Percentiles rank a stretch among this genome's conserved stretches.
These are phyloP conservation scores for Penstemon newberryi DNA, from an alignment of 257 asterid species.

Conservation along the genomic window DNA sequence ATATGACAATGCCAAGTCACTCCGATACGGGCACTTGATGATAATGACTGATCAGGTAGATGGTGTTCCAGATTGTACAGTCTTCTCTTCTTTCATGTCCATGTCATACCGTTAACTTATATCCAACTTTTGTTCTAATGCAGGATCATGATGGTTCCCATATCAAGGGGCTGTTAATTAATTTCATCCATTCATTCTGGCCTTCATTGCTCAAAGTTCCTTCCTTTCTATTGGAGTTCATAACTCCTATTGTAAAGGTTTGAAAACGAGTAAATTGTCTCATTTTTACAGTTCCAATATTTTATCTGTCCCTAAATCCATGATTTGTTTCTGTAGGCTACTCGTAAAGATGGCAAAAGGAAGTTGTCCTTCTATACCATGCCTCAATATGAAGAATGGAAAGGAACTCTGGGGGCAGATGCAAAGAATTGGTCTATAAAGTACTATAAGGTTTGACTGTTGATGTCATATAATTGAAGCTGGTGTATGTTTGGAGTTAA, in stretches of 20 bases:
- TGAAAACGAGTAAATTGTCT: background rate
- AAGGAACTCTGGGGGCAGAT: slow-evolving; percentile 51
- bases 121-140: slow-evolving; percentile 16
- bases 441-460: slow-evolving; percentile 83
- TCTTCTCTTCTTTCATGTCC: slow-evolving; percentile 9
- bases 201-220: slow-evolving; percentile 88
- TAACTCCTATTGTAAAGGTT: slow-evolving; percentile 96
- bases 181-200: slow-evolving; percentile 94
- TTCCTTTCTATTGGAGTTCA: slow-evolving; percentile 80
- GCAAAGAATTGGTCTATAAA: slow-evolving; percentile 84
- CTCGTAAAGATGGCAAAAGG: slow-evolving; percentile 48
- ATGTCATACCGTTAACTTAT: slow-evolving; percentile 12
- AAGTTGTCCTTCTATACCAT: slow-evolving; percentile 69
- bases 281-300: background rate
- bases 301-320: background rate
- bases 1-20: slow-evolving; percentile 71
- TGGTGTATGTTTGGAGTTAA: background rate
- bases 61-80: slow-evolving; percentile 2
- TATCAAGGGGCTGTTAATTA: slow-evolving; percentile 88
- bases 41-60: slow-evolving; percentile 98
- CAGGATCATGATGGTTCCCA: slow-evolving; percentile 99
- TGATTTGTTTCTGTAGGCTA: slow-evolving; percentile 50
- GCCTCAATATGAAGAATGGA: slow-evolving; percentile 97
- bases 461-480: slow-evolving; percentile 1
- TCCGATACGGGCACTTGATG: slow-evolving; percentile 95